phyloP scores from a whole-genome alignment of 371 early-diverging fungal genomes.

The Syncephalastrum racemosum region DNA sequence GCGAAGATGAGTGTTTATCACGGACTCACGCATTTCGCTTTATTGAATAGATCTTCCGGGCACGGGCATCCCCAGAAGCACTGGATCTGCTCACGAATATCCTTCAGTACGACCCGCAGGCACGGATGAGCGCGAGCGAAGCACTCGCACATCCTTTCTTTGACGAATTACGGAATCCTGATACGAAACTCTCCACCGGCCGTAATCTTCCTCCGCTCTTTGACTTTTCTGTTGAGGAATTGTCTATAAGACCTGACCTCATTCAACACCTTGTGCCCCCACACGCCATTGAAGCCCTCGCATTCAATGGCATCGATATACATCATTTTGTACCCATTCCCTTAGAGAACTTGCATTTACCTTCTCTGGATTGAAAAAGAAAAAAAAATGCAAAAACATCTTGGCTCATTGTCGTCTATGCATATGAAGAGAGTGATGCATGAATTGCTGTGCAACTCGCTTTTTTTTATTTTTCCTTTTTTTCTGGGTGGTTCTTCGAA shows the following conservation, averaged over 20 bases:
- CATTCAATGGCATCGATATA: constrained; percentile 42
- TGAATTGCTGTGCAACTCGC: background rate
- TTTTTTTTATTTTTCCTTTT: background rate
- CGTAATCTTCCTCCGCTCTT: constrained; percentile 87
- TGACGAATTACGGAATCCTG: constrained; percentile 91
- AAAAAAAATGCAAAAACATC: background rate
- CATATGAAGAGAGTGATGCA: background rate
- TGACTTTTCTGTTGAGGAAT: constrained; percentile 79
- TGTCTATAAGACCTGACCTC: constrained; percentile 53
- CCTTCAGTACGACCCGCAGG: constrained; percentile 93
- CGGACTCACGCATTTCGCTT: background rate
- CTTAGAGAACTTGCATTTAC: constrained; percentile 23
- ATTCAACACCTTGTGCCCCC: constrained; percentile 62
- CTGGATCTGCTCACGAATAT: constrained; percentile 87
- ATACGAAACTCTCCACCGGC: constrained; percentile 79
- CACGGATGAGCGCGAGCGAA: constrained; percentile 89
- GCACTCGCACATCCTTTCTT: constrained; percentile 97
- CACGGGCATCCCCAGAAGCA: constrained; percentile 80
- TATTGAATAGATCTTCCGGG: constrained; percentile 61
- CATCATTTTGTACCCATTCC: constrained; percentile 38
- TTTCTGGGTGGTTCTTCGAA: background rate
- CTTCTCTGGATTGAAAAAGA: constrained; percentile 15
- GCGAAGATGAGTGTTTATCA: background rate
- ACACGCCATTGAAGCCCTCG: constrained; percentile 55
- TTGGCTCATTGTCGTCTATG: too few relatives aligned